A percentile compares a stretch with the other conserved stretches of the same genome.
Conservation (phyloP, 2,329 filamentous ascomycete genomes). For the Phaeosphaeria sp. region DNA sequence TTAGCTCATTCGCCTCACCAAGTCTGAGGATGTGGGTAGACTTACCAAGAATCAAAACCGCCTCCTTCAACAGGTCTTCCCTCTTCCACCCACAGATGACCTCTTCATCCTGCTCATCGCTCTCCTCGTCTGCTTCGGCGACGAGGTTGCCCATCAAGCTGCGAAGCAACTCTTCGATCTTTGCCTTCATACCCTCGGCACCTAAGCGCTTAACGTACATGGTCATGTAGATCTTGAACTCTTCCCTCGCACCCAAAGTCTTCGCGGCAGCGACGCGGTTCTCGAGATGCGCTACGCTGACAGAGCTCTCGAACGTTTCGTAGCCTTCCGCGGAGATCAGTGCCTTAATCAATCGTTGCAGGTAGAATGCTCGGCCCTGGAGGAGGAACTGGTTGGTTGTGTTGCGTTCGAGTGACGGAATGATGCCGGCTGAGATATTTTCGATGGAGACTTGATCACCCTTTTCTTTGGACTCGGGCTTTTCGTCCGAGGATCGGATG, state of each 20-base stretch:
- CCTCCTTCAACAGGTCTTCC: slow-evolving; percentile 84
- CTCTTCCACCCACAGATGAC: slow-evolving; percentile 92
- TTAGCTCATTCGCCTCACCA: slow-evolving; percentile 10
- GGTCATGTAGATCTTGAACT: slow-evolving; percentile 92
- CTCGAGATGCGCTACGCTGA: slow-evolving; percentile 93
- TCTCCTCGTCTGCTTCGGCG: slow-evolving; percentile 65
- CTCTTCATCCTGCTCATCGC: slow-evolving; percentile 62
- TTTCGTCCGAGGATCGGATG: slow-evolving; percentile 67
- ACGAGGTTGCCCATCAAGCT: slow-evolving; percentile 76
- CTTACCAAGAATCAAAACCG: slow-evolving; percentile 87
- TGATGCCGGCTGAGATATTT: slow-evolving; percentile 85
- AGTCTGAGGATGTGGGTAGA: not conserved
- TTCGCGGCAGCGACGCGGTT: slow-evolving; percentile 91
- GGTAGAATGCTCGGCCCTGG: slow-evolving; percentile 87
- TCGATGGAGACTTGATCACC: slow-evolving; percentile 60
- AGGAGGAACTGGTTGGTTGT: slow-evolving; percentile 92
- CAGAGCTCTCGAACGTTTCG: slow-evolving; percentile 87
- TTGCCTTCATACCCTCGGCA: slow-evolving; percentile 82
- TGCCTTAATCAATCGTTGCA: slow-evolving; percentile 90
- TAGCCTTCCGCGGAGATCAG: slow-evolving; percentile 88
- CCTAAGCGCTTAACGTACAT: slow-evolving; percentile 98
- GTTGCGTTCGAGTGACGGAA: slow-evolving; percentile 90
- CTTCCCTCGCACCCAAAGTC: slow-evolving; percentile 83
- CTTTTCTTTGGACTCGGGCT: slow-evolving; percentile 42
- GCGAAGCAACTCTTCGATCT: slow-evolving; percentile 91